A percentile compares a stretch with the other conserved stretches of the same genome.
These are phyloP conservation scores for Cudoniella acicularis DNA, from an alignment of 495 filamentous ascomycete genomes.

Conservation along the genomic window DNA sequence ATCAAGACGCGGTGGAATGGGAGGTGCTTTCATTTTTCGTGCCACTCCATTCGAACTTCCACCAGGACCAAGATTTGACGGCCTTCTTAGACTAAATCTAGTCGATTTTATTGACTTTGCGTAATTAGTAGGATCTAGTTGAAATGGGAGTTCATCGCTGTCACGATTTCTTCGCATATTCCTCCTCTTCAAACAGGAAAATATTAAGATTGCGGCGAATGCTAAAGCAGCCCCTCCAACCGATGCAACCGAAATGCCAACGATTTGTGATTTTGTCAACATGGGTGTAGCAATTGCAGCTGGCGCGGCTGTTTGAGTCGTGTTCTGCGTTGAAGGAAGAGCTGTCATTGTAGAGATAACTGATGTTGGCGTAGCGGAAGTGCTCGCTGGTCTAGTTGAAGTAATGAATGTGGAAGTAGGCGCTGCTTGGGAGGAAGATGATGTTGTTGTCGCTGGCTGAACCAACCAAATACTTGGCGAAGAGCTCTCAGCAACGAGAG, in stretches of 20 bases:
- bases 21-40: slow-evolving; percentile 31
- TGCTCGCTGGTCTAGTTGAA: slow-evolving; percentile 5
- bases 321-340: slow-evolving; percentile 12
- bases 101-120: slow-evolving; percentile 11
- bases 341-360: slow-evolving; percentile 3
- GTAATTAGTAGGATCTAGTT: slow-evolving; percentile 29
- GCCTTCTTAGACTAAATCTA: slow-evolving; percentile 8
- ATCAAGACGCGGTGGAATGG: slow-evolving; percentile 28
- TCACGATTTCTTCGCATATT: slow-evolving; percentile 32
- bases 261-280: slow-evolving; percentile 34
- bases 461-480: slow-evolving; percentile 21
- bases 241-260: slow-evolving; percentile 44
- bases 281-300: slow-evolving; percentile 18
- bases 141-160: slow-evolving; percentile 34
- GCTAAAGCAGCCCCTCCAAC: slow-evolving; percentile 36
- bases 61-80: slow-evolving; percentile 10
- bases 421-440: slow-evolving; percentile 12
- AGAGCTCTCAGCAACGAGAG: slow-evolving; percentile 36
- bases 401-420: slow-evolving; percentile 7
- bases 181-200: slow-evolving; percentile 34
- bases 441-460: background rate
- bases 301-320: slow-evolving; percentile 9
- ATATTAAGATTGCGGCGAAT: slow-evolving; percentile 37
- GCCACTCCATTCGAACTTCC: slow-evolving; percentile 17
- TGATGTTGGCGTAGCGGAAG: slow-evolving; percentile 9